These are phyloP conservation scores for Rheum nobile DNA, from an alignment of 148 eudicot genomes.

Conservation along the genomic window DNA sequence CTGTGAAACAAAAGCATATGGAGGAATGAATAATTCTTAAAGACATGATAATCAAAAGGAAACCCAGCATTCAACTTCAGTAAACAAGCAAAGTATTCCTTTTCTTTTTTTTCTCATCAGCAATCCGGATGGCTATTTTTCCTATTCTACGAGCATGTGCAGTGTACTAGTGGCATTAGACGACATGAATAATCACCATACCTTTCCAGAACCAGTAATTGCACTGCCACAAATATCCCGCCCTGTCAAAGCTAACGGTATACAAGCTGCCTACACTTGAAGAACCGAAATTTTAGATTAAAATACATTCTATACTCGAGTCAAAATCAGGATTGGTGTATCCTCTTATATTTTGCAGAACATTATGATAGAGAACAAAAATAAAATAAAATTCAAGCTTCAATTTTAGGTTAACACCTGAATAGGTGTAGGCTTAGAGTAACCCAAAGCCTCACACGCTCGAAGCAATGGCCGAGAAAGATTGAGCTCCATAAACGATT, in stretches of 20 bases:
- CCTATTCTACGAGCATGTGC: not conserved
- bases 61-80: not conserved
- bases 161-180: not conserved
- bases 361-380: no score
- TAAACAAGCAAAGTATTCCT: not conserved
- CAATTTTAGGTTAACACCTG: constrained; percentile 61
- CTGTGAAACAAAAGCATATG: constrained; percentile 23
- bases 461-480: constrained; percentile 84
- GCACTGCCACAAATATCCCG: no score
- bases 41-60: not conserved
- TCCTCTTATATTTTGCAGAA: no score
- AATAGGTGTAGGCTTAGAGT: constrained; percentile 82
- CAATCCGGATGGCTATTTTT: no score
- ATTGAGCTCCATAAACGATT: constrained; percentile 75
- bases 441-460: constrained; percentile 80
- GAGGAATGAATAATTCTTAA: not conserved
- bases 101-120: not conserved
- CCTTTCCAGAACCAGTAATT: no score
- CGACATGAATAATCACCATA: constrained; percentile 10
- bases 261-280: constrained; percentile 70
- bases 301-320: not conserved
- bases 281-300: not conserved
- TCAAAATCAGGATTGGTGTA: not conserved
- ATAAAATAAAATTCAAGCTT: not conserved
- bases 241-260: no score